Evolutionary conservation across 768 basidiomycete genomes (phyloP), one percentile per base, ranked within the genome.

Genomic region (Trametopsis cervina): DNA sequence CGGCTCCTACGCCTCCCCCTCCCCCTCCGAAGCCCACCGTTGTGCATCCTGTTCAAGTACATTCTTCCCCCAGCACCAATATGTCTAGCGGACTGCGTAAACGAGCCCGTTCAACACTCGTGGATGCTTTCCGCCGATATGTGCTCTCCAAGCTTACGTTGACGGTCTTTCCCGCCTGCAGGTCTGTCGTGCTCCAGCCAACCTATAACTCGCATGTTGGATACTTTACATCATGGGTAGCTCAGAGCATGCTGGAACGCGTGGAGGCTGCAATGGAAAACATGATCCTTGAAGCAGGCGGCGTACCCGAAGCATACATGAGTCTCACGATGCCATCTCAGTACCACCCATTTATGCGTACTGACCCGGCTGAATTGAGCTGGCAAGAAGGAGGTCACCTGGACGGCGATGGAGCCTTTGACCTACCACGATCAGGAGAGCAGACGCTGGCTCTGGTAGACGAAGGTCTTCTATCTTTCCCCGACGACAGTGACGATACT

Each of bases 41-140:
- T 54, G 41, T 54, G 58, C 54, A 22, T 40, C 63, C 42, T 33
- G 52, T 46, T 44, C 39, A 3, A 24, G 26, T 24, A 46, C 45
- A 26, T 56, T 57, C 20, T 55, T 24, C 24, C 44, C 40, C 57
- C 7, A 27, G 29, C 37, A 24, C 39, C 42, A 43, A 49, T 42
- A 47, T 40, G 21, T 60, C 37, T 49, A 60, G 18, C 60, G 43
- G 42, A 17, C 72, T 83, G 35, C 77, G 83, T 15, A 68, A 72
- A 27, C 72, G 76, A 39, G 86, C 86, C 4, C 80, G 85, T 24
- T 81, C 84, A 17, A 69, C 73, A 2, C 72, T 88, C 12, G 71
- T 87, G 5, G 83, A 89, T 54, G 70, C 76, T 3, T 87, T 79
- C 58, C 77, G 85, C 26, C 72, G 71, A 20, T 75, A 79, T 56